Base-by-base conservation (phyloP, 371 early-diverging fungal species). In the Mucor circinelloides region DNA sequence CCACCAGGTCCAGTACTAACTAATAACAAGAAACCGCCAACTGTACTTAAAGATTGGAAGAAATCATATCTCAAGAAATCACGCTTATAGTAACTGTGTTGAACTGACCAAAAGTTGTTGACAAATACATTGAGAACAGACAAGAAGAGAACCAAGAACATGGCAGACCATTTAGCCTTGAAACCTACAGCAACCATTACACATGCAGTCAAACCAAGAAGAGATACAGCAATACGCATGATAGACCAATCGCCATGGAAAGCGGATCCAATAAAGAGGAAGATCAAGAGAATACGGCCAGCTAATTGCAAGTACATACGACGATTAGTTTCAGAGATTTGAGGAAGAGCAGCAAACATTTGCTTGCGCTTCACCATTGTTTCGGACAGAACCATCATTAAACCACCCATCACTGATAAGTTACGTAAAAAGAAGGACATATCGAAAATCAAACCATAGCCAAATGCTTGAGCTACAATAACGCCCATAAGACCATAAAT, bases 51-150 rank as follows among this genome's bases (percentile, higher is more conserved):
- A 3, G 93, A 97, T 79, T 98, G 98, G 92, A 97, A 98, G 73
- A 98, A 98, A 82, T 98, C 98, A 77, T 97, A 98, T 84, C 96
- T 94, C 71, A 95, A 87, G 76, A 97, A 98, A 68, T 98, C 98
- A 63, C 92, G 87, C 73, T 91, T 90, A 36, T 89, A 86, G 56
- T 88, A 85, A 64, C 85, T 85, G 59, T 90, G 90, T 72, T 94
- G 92, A 60, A 95, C 83, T 8, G 93, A 87, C 98, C 98, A 98
- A 90, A 95, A 98, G 90, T 97, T 95, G 84, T 98, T 97, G 70
- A 97, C 89, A 31, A 94, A 74, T 59, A 98, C 85, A 73, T 98
- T 97, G 71, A 91, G 88, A 58, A 98, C 85, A 48, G 90, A 90
- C 60, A 98, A 74, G 76, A 98, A 89, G 28, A 94, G 79, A 46